Evolutionary conservation across 495 filamentous ascomycete genomes (phyloP), one percentile per base, ranked within the genome.

Genomic region (Jackrogersella multiformis): DNA sequence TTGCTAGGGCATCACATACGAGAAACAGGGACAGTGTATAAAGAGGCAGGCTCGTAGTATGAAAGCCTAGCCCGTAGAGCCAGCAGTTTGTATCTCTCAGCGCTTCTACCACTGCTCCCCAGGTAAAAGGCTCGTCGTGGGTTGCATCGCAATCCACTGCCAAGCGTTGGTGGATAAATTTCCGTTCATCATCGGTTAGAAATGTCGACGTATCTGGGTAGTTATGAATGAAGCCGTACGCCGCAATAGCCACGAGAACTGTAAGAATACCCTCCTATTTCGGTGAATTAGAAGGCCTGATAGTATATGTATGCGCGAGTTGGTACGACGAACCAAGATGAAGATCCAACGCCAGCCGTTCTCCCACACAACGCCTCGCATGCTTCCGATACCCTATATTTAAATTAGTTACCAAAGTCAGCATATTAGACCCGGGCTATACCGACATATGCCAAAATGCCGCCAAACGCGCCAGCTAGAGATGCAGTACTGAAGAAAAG

Each of bases 281-380:
- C 20, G 48, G 12, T 20, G 42, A 24, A 32, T 72, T 69, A 74
- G 61, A 52, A 42, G 64, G 6, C 3, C 5, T 35, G 7, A 23
- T 48, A 35, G 13, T 23, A 48, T 5, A 28, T 4, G 36, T 13
- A 15, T 23, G 10, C 26, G 28, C 24, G 12, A 36, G 7, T 30
- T 30, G 23, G 72, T 68, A 12, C 74, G 2, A 73, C 80, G 56
- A 74, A 88, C 89, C 21, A 94, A 78, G 23, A 93, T 92, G 61
- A 94, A 94, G 51, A 94, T 93, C 88, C 92, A 94, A 8, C 87
- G 81, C 92, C 92, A 95, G 13, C 91, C 92, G 46, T 82, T 82
- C n/a, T 81, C 78, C 38, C 84, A 86, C 5, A 88, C 88, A 3
- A 89, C 80, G 0, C 88, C 88, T 42, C 77, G 74, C 88, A 92